phyloP scores from a whole-genome alignment of 2,329 filamentous ascomycete species.

The Phaeoacremonium minimum region DNA sequence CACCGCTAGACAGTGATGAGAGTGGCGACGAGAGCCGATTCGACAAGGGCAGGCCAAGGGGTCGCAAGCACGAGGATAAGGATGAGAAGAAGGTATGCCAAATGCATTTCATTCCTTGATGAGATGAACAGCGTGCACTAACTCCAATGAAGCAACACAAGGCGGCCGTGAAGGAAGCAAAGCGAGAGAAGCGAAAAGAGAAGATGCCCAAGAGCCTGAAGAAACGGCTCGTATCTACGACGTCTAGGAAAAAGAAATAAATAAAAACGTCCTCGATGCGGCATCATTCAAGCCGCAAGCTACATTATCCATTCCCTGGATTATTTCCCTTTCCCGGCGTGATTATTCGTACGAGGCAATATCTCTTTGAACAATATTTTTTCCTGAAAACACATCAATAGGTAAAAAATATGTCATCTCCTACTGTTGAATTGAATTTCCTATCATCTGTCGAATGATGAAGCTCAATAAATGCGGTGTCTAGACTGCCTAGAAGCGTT shows the following conservation, averaged over 20 bases:
- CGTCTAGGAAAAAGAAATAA: constrained; percentile 60
- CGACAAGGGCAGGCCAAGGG: constrained; percentile 66
- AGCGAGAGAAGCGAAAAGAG: constrained; percentile 84
- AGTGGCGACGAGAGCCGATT: constrained; percentile 50
- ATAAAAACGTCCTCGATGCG: constrained; percentile 5
- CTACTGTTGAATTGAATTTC: not conserved
- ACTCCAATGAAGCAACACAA: constrained; percentile 60
- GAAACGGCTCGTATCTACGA: constrained; percentile 72
- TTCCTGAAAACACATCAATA: not conserved
- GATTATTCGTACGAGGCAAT: no score
- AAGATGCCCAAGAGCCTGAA: constrained; percentile 98
- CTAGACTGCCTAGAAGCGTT: constrained; percentile 12
- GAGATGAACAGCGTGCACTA: not conserved
- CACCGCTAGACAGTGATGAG: constrained; percentile 35
- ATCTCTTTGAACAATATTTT: not conserved
- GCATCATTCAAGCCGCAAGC: not conserved
- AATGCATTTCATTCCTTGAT: no score
- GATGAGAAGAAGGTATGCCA: constrained; percentile 71
- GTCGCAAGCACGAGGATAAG: constrained; percentile 86
- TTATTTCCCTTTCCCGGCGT: not conserved
- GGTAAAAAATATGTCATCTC: not conserved
- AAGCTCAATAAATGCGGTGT: constrained; percentile 13
- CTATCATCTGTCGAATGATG: constrained; percentile 19
- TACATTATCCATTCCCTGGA: constrained; percentile 7
- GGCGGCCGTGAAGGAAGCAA: constrained; percentile 87